Evolutionary conservation across 495 filamentous ascomycete species (phyloP).

Genomic region (Hyaloscypha variabilis): DNA sequence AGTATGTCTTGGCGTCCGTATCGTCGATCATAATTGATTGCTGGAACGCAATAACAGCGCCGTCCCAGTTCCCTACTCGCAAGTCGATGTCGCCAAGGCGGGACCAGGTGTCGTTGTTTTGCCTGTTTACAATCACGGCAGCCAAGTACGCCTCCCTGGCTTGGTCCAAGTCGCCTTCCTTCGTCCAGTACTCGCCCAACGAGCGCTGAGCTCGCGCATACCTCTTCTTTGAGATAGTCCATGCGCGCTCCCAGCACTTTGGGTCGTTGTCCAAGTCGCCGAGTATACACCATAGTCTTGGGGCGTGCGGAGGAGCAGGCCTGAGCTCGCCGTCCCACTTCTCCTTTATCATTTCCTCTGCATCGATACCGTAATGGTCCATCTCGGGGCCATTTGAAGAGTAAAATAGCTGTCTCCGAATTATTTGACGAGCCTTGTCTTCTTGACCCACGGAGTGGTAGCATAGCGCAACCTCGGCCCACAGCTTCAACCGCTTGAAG

Average conservation of each 20-base stretch:
- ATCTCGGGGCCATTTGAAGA: conserved; percentile 52
- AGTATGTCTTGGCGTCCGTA: conserved; percentile 90
- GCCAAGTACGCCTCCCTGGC: conserved; percentile 78
- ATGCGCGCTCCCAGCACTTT: conserved; percentile 78
- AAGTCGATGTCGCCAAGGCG: conserved; percentile 86
- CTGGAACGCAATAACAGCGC: conserved; percentile 85
- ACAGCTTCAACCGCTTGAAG: conserved; percentile 91
- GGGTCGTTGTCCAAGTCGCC: conserved; percentile 83
- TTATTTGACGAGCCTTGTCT: conserved; percentile 74
- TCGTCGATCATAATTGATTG: conserved; percentile 81
- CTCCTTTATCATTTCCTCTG: conserved; percentile 50
- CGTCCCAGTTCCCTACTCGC: conserved; percentile 71
- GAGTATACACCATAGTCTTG: conserved; percentile 89
- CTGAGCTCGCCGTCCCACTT: conserved; percentile 56
- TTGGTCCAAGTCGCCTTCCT: conserved; percentile 61
- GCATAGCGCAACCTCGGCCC: conserved; percentile 94
- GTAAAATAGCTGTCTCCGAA: conserved; percentile 77
- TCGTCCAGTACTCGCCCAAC: conserved; percentile 75
- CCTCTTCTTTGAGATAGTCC: conserved; percentile 79
- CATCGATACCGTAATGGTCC: conserved; percentile 48
- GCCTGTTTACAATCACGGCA: conserved; percentile 74
- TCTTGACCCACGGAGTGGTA: conserved; percentile 61
- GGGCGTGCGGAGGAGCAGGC: conserved; percentile 74
- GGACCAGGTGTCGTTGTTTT: conserved; percentile 85
- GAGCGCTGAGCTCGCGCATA: conserved; percentile 89